Base-by-base conservation (phyloP, 331 rosid species). In the Prunus yedoensis region DNA sequence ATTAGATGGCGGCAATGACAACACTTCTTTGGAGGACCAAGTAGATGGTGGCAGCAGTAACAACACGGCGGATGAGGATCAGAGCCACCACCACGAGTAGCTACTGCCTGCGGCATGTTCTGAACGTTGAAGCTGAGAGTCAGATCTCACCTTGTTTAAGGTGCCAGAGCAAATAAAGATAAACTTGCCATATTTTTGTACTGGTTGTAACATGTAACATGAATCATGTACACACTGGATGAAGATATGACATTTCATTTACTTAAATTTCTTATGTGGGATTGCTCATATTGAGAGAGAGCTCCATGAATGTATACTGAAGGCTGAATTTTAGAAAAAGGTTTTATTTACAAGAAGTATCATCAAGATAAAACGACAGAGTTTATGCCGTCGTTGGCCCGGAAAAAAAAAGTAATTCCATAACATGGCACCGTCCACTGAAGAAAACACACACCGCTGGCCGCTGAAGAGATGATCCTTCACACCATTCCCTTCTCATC, bases 21-120 rank as follows among this genome's bases (percentile, higher is more conserved):
- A 64, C 66, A 57, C 60, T 15, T 75, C 65, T 4, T 75, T 79
- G 1, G 96, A 91, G 76, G 89, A 86, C 52, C 81, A 78, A 35
- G 50, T 70, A 14, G 84, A 84, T 10, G 76, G 50, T 64, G 72
- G 66, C 8, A 28, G 67, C 77, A 71, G 35, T 47, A 57, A 66
- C 46, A 68, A 73, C 70, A 82, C 65, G 14, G 71, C 79, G 70
- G 74, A 88, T 60, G 81, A 84, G 76, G 86, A 79, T 59, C 75
- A 85, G 62, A 83, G 78, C 75, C 11, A 67, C 81, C 80, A 8
- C 65, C 69, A 28, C 9, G 69, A 74, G 60, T 61, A 47, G 46
- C 28, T 58, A 18, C 57, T 15, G 23, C 43, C 56, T 17, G 13
- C 45, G 11, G 16, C 30, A 0, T 10, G 4, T 14, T 82, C 67